Evolutionary conservation across 2,329 filamentous ascomycete genomes (phyloP), one percentile per base, ranked within the genome.

Genomic region (Pseudogymnoascus sp.): DNA sequence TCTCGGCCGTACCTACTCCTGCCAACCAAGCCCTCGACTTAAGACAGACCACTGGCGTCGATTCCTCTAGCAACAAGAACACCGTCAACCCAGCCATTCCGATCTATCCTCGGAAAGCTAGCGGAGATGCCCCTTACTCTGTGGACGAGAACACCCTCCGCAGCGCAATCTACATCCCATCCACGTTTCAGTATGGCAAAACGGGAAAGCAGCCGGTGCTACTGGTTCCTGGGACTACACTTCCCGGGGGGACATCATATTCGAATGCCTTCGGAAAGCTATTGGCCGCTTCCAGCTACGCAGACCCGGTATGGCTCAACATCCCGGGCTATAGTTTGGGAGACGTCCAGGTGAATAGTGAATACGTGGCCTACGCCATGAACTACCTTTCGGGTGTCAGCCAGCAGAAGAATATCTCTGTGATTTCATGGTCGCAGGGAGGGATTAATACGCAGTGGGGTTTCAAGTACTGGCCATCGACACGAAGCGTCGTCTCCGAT

Each of bases 311-410:
- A 15, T 83, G 79, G 76, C 70, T 84, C 18, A 83, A 83, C 64
- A 73, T 83, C 12, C 79, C 81, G 0, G 69, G 70, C 1, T 71
- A 72, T 37, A 72, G 77, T 35, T 71, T 81, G 8, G 69, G 64
- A 19, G 79, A 84, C 61, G 74, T 73, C 0, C 80, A 82, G 63
- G 63, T 70, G 26, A 82, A 79, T 63, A 70, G 77, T 3, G 80
- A 83, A 67, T 82, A 79, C 64, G 75, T 81, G 37, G 78, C 79
- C 2, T 82, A 84, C 67, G 79, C 80, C 4, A 78, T 83, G 62
- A 80, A 83, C 70, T 83, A 83, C 69, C 74, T 82, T 61, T 69
- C 72, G 26, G 71, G 68, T 33, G 69, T 79, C 62, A 73, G 71
- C 41, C 62, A 65, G 45, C 67, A 70, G 19, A 63, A 67, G 13